Percentiles rank a stretch among this genome's conserved stretches.
Evolutionary conservation across 2,329 filamentous ascomycete species (phyloP).

Genomic region (Penicillium brasilianum): DNA sequence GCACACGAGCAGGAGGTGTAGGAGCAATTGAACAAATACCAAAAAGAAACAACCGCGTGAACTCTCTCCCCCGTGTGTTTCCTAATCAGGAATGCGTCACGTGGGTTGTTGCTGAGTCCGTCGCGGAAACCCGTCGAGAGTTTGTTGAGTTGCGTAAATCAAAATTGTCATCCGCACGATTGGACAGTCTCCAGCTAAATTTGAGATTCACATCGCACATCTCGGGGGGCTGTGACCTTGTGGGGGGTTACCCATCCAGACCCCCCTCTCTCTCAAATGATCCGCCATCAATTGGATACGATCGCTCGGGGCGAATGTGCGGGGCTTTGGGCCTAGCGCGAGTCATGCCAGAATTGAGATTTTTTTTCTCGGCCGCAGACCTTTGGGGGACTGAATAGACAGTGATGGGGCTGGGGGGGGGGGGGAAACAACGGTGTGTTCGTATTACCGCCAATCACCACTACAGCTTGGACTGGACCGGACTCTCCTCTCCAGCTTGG

Average conservation of each 20-base stretch:
- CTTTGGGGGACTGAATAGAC: not conserved
- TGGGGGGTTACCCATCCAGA: not conserved
- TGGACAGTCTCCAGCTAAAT: constrained; percentile 11
- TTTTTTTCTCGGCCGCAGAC: not conserved
- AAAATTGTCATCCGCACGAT: constrained; percentile 4
- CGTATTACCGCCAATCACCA: constrained; percentile 4
- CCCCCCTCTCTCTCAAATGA: not conserved
- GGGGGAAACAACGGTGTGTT: not conserved
- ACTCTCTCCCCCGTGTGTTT: constrained; percentile 16
- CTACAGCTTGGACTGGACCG: not conserved
- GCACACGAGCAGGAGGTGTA: not conserved
- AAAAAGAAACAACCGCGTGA: constrained; percentile 7
- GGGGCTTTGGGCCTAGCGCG: constrained; percentile 5
- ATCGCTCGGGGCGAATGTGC: constrained; percentile 4
- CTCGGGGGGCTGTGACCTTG: constrained; percentile 7
- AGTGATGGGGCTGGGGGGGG: not conserved
- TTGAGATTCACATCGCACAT: constrained; percentile 13
- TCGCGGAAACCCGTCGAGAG: not conserved
- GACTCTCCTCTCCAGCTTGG: not conserved
- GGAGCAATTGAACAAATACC: constrained; percentile 12
- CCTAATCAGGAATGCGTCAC: constrained; percentile 30
- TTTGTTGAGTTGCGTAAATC: not conserved
- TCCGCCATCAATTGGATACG: constrained; percentile 10
- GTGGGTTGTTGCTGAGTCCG: constrained; percentile 16
- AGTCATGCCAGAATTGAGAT: constrained; percentile 4